Percentiles rank a stretch among this genome's conserved stretches.
phyloP scores from a whole-genome alignment of 2,329 filamentous ascomycete species.

The Colletotrichum echinochloae region DNA sequence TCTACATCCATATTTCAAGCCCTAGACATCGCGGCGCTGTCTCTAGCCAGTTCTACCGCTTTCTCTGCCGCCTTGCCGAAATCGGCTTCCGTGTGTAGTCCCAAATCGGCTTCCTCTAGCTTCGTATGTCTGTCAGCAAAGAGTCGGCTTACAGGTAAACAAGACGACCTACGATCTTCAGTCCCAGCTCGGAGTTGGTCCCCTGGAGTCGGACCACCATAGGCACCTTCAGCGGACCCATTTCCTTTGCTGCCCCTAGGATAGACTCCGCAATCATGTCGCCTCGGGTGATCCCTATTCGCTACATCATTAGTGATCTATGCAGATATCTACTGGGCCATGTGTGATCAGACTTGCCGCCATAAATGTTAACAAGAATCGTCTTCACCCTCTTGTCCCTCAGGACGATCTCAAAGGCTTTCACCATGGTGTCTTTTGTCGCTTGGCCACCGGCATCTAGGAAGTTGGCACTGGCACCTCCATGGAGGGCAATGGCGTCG shows the following conservation, averaged over 20 bases:
- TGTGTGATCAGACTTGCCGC: slow-evolving; percentile 45
- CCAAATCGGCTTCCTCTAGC: slow-evolving; percentile 52
- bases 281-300: slow-evolving; percentile 59
- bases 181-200: slow-evolving; percentile 57
- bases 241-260: slow-evolving; percentile 54
- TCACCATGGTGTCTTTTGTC: slow-evolving; percentile 82
- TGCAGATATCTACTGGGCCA: slow-evolving; percentile 5
- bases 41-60: slow-evolving; percentile 50
- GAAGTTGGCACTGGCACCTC: slow-evolving; percentile 82
- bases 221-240: slow-evolving; percentile 54
- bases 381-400: slow-evolving; percentile 78
- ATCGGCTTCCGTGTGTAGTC: slow-evolving; percentile 53
- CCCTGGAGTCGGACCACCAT: slow-evolving; percentile 61
- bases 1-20: not conserved
- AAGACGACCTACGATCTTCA: slow-evolving; percentile 53
- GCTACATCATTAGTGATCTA: slow-evolving; percentile 39
- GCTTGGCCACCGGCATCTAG: slow-evolving; percentile 92
- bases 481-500: slow-evolving; percentile 77
- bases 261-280: slow-evolving; percentile 65
- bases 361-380: slow-evolving; percentile 69
- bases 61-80: slow-evolving; percentile 52
- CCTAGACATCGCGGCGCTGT: not conserved
- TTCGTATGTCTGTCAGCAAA: slow-evolving; percentile 32
- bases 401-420: slow-evolving; percentile 79
- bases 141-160: too few species aligned